A percentile compares a stretch with the other conserved stretches of the same genome.
phyloP scores from a whole-genome alignment of 495 filamentous ascomycete species.

The Pseudevernia furfuracea region DNA sequence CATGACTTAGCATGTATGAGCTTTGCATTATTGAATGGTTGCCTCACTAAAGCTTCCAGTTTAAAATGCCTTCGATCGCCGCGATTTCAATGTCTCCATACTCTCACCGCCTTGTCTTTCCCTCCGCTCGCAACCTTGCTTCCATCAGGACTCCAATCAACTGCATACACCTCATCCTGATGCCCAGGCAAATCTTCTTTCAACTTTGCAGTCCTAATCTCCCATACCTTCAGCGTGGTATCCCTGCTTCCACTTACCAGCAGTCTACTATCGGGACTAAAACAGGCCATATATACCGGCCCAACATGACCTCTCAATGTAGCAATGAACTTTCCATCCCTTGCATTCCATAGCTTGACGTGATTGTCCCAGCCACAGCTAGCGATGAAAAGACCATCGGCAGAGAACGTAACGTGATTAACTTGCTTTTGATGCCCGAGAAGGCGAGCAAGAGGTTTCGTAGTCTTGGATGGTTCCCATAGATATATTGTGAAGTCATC shows the following conservation, averaged over 20 bases:
- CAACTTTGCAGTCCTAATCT: slow-evolving; percentile 54
- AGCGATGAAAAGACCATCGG: slow-evolving; percentile 78
- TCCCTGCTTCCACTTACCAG: slow-evolving; percentile 84
- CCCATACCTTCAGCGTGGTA: slow-evolving; percentile 74
- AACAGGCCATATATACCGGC: slow-evolving; percentile 83
- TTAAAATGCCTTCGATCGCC: not conserved
- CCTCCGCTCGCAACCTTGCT: slow-evolving; percentile 80
- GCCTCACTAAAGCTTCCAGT: not conserved
- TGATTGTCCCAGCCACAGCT: slow-evolving; percentile 88
- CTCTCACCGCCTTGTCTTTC: slow-evolving; percentile 81
- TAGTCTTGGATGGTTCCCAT: slow-evolving; percentile 76
- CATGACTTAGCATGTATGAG: not conserved
- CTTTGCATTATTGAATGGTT: not conserved
- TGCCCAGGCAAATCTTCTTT: slow-evolving; percentile 86
- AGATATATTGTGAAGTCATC: slow-evolving; percentile 97
- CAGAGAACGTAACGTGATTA: slow-evolving; percentile 91
- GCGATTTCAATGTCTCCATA: slow-evolving; percentile 65
- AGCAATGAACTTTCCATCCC: slow-evolving; percentile 69
- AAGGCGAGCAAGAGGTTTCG: slow-evolving; percentile 79
- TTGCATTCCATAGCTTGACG: slow-evolving; percentile 77
- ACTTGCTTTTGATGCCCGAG: slow-evolving; percentile 93
- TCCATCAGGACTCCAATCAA: slow-evolving; percentile 88
- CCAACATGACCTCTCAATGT: slow-evolving; percentile 89
- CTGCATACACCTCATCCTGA: slow-evolving; percentile 87
- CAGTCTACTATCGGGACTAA: slow-evolving; percentile 79